phyloP scores from a whole-genome alignment of 495 filamentous ascomycete species.

The Opeltia flavorubescens region DNA sequence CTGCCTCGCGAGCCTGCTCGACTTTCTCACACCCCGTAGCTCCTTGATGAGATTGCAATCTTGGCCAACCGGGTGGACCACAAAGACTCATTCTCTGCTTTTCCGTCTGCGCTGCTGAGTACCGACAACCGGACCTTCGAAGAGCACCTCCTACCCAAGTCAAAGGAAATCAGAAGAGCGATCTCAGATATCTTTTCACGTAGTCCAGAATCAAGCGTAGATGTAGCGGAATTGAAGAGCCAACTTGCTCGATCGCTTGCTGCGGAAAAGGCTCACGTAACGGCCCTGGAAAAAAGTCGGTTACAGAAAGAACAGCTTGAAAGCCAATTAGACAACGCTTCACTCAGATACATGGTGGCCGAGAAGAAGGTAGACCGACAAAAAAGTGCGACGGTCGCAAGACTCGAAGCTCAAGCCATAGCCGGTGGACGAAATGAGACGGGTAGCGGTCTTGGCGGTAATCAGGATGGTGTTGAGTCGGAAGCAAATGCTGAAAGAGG shows the following conservation, averaged over 20 bases:
- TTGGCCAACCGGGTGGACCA: slow-evolving; percentile 41
- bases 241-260: slow-evolving; percentile 62
- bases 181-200: slow-evolving; percentile 41
- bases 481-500: slow-evolving; percentile 34
- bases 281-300: slow-evolving; percentile 60
- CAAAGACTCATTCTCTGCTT: slow-evolving; percentile 31
- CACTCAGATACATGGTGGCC: slow-evolving; percentile 80
- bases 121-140: slow-evolving; percentile 60
- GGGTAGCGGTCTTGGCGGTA: slow-evolving; percentile 38
- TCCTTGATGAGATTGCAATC: slow-evolving; percentile 74
- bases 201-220: slow-evolving; percentile 34
- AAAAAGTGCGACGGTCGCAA: slow-evolving; percentile 77
- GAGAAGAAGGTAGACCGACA: slow-evolving; percentile 85
- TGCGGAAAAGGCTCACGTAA: slow-evolving; percentile 62
- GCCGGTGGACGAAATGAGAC: slow-evolving; percentile 40
- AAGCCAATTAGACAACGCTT: slow-evolving; percentile 71
- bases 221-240: slow-evolving; percentile 56
- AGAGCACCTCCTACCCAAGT: slow-evolving; percentile 51
- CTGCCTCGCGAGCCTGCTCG: not conserved
- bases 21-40: slow-evolving; percentile 31
- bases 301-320: slow-evolving; percentile 72
- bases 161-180: slow-evolving; percentile 45
- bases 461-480: slow-evolving; percentile 42
- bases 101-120: slow-evolving; percentile 48
- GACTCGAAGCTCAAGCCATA: slow-evolving; percentile 80